Conservation (phyloP, 768 basidiomycete genomes). For the Lanmaoa pseudosensibilis region DNA sequence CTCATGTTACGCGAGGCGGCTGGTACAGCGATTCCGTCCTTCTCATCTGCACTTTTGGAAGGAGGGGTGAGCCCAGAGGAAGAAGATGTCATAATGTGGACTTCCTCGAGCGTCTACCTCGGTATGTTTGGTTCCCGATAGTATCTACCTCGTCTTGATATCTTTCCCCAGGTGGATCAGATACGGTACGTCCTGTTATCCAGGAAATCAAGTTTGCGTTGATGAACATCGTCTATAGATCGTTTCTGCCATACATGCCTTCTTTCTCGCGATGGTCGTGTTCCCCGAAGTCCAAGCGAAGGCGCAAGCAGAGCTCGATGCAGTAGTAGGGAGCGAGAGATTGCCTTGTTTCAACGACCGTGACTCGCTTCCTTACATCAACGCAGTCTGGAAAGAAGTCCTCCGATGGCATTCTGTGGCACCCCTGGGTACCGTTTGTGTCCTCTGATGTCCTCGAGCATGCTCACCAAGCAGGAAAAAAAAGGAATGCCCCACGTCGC, state of each 20-base stretch:
- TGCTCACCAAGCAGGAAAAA: background rate
- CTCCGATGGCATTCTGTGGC: constrained; percentile 23
- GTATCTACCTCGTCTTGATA: background rate
- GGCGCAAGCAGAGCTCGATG: constrained; percentile 27
- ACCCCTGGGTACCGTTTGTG: constrained; percentile 20
- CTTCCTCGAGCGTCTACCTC: constrained; percentile 6
- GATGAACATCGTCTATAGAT: constrained; percentile 1
- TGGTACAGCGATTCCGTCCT: constrained; percentile 18
- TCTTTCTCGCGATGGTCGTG: constrained; percentile 28
- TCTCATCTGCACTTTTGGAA: constrained; percentile 18
- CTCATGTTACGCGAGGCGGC: constrained; percentile 14
- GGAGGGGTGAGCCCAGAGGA: constrained; percentile 14
- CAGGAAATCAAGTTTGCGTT: constrained; percentile 33
- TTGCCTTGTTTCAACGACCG: constrained; percentile 23
- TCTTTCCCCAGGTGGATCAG: constrained; percentile 39
- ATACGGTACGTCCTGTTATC: constrained; percentile 41
- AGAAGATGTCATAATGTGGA: constrained; percentile 23
- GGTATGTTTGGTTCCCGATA: background rate
- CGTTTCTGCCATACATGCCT: constrained; percentile 17
- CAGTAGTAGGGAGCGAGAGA: constrained; percentile 20
- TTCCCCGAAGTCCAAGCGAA: constrained; percentile 26
- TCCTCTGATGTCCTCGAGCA: constrained; percentile 9
- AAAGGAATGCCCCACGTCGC: constrained; percentile 16
- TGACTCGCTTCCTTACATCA: constrained; percentile 26
- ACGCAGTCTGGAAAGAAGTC: constrained; percentile 27